A percentile compares a stretch with the other conserved stretches of the same genome.
Conservation (phyloP, 331 rosid genomes). For the Rhamnella rubrinervis region DNA sequence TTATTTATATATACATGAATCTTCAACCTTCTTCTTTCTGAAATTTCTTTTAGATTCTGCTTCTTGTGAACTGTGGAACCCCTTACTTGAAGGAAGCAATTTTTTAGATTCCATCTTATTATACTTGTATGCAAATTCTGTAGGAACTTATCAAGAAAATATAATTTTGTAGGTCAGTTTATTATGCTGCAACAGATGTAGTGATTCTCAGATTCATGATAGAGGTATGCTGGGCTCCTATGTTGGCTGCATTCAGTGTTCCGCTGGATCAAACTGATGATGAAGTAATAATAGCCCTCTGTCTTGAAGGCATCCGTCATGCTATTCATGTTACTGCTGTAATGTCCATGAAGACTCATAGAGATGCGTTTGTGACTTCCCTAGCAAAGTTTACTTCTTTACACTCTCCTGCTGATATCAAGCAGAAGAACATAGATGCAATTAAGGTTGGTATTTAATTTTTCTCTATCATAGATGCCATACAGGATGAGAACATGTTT, state of each 20-base stretch:
- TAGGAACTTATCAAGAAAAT: constrained; percentile 16
- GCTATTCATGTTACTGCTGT: constrained; percentile 95
- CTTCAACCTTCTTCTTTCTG: background rate
- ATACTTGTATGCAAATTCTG: background rate
- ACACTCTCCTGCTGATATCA: constrained; percentile 97
- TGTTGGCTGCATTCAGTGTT: constrained; percentile 99
- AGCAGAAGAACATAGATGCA: constrained; percentile 88
- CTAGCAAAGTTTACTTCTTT: constrained; percentile 94
- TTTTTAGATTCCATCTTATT: constrained; percentile 11
- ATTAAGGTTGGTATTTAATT: constrained; percentile 73
- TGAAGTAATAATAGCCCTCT: constrained; percentile 76
- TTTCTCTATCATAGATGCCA: constrained; percentile 19
- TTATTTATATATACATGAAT: background rate
- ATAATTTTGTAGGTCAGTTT: constrained; percentile 75
- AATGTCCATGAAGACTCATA: constrained; percentile 97
- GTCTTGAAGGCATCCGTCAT: constrained; percentile 91
- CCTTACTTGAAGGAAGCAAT: background rate
- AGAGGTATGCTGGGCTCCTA: constrained; percentile 99
- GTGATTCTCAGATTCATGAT: constrained; percentile 94
- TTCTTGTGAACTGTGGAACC: background rate
- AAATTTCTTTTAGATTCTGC: background rate
- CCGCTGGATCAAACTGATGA: constrained; percentile 98
- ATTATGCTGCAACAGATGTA: constrained; percentile 94
- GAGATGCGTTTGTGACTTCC: constrained; percentile 98
- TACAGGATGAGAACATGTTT: constrained; percentile 7